Conservation (phyloP, 2,329 filamentous ascomycete species). For the Colletotrichum sp. region DNA sequence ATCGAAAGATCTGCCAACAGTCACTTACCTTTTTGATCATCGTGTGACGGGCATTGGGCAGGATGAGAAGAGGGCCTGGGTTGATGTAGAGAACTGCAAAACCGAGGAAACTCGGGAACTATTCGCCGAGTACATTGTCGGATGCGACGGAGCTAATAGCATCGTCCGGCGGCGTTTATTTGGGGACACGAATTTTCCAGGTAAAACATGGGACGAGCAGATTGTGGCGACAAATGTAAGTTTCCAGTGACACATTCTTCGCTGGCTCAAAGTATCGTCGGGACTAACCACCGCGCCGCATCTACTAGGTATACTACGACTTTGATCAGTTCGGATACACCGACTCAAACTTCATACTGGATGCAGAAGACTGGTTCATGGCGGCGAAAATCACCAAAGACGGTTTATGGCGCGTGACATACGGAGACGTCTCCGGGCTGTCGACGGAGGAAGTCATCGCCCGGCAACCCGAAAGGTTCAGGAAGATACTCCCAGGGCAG, state of each 20-base stretch:
- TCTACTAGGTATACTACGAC: conserved; percentile 55
- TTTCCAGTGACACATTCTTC: not conserved
- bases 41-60: conserved; percentile 51
- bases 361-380: conserved; percentile 66
- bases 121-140: conserved; percentile 57
- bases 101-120: conserved; percentile 36
- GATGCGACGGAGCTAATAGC: conserved; percentile 60
- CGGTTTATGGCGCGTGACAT: conserved; percentile 67
- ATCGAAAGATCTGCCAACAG: conserved; percentile 36
- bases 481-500: conserved; percentile 61
- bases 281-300: not conserved
- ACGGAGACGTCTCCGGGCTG: conserved; percentile 61
- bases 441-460: conserved; percentile 55
- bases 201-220: conserved; percentile 63
- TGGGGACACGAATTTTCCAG: conserved; percentile 56
- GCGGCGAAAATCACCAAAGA: conserved; percentile 62
- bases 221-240: conserved; percentile 66
- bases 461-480: conserved; percentile 60
- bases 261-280: not conserved
- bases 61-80: conserved; percentile 47
- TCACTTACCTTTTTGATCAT: conserved; percentile 48
- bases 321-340: conserved; percentile 56
- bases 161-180: conserved; percentile 53
- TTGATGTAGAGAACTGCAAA: conserved; percentile 39
- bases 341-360: conserved; percentile 65